phyloP scores from a whole-genome alignment of 1,284 basidiomycete genomes.

The Earliella scabrosa region DNA sequence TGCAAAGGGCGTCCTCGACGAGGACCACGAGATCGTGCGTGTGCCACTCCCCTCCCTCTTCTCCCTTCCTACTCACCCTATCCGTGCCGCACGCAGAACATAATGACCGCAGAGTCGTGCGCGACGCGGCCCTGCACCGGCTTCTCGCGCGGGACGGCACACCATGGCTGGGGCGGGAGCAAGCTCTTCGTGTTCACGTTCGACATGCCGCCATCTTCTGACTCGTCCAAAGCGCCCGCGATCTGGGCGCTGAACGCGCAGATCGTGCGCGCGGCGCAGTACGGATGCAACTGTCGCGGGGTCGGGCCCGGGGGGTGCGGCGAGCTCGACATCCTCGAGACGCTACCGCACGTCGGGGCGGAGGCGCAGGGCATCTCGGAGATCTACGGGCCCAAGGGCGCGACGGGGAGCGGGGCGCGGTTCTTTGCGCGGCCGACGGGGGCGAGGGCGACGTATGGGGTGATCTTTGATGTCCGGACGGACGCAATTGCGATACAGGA shows the following conservation, averaged over 20 bases:
- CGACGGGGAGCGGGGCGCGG: constrained; percentile 34
- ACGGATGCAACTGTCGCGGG: constrained; percentile 41
- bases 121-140: constrained; percentile 27
- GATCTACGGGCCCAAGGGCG: constrained; percentile 38
- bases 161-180: constrained; percentile 35
- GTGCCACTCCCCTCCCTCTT: not conserved
- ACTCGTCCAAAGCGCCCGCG: constrained; percentile 29
- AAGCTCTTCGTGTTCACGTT: constrained; percentile 34
- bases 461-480: constrained; percentile 34
- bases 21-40: constrained; percentile 20
- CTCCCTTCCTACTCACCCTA: not conserved
- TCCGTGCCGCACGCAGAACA: constrained; percentile 18
- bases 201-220: constrained; percentile 26
- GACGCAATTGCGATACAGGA: constrained; percentile 33
- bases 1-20: constrained; percentile 19
- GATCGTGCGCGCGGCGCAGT: constrained; percentile 37
- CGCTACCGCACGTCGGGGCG: constrained; percentile 2
- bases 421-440: constrained; percentile 32
- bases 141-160: constrained; percentile 38
- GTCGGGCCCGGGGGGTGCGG: constrained; percentile 32
- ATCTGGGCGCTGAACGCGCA: constrained; percentile 38
- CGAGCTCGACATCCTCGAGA: constrained; percentile 38
- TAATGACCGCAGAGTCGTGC: constrained; percentile 30
- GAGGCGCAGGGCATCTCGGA: constrained; percentile 34
- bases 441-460: constrained; percentile 26